phyloP scores from a whole-genome alignment of 176 grass and related monocot genomes.

The Musa itinerans region DNA sequence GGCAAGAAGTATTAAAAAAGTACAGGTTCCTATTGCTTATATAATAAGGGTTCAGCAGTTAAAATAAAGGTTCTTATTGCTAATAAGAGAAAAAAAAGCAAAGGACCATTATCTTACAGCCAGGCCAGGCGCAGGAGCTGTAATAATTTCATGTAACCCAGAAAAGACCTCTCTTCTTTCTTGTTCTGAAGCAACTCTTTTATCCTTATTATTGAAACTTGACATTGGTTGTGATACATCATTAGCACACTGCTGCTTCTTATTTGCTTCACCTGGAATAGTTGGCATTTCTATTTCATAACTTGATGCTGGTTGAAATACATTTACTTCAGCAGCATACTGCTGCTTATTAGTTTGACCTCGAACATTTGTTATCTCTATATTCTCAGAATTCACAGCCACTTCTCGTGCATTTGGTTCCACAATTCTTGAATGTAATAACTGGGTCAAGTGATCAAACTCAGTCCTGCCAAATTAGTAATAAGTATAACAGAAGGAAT shows the following conservation, averaged over 20 bases:
- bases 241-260: neutral
- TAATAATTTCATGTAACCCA: neutral
- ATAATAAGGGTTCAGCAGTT: too few relatives aligned
- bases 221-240: neutral
- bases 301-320: neutral
- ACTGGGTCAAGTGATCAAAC: conserved; percentile 40
- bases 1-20: too few relatives aligned
- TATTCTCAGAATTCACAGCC: conserved; percentile 16
- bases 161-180: neutral
- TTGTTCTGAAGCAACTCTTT: neutral
- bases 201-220: neutral
- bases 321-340: conserved; percentile 23
- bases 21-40: too few relatives aligned
- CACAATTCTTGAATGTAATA: conserved; percentile 45
- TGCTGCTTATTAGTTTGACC: conserved; percentile 22
- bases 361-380: conserved; percentile 7
- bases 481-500: neutral
- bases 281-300: neutral
- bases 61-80: neutral
- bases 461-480: conserved; percentile 32
- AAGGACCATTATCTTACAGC: neutral
- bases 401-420: conserved; percentile 26
- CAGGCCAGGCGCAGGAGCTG: neutral
- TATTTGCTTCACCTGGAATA: conserved; percentile 1
- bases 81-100: neutral